Base-by-base conservation (phyloP, 345 rosid genomes). In the Bruguiera parviflora region DNA sequence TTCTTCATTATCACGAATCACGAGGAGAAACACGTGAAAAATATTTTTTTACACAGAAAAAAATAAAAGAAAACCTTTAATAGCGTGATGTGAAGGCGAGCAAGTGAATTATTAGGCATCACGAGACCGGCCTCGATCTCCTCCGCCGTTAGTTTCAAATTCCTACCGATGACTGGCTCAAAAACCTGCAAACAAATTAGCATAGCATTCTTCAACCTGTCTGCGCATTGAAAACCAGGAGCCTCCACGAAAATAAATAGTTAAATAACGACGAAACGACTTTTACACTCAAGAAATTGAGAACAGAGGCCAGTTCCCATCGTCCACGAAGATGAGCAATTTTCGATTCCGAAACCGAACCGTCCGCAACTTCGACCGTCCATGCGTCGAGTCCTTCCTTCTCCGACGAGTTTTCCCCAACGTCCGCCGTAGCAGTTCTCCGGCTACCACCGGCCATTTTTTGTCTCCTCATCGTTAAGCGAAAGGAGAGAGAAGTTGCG, bases 231-330 rank as follows among this genome's bases (percentile, higher is more conserved):
- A 5, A 29, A 53, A 25, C 70, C 46, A 39, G 15, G 15, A 11
- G 13, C 15, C 49, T 65, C 27, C 7, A 20, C 5, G 7, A 21
- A 18, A 27, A 61, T 25, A 8, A 33, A 19, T 19, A 37, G 24
- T 0, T 3, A 57, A 28, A 8, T 1, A 57, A 27, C 1, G 28
- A 51, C 15, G 8, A 6, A 56, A 28, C 32, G 32, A 32, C 53
- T 68, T 70, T 68, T 74, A 91, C 98, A 52, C 73, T 84, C 10
- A 93, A 69, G 75, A 93, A 93, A 77, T 89, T 91, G 68, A 93
- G 89, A 77, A 89, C 92, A 16, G 92, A 91, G 32, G 98, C 98
- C 31, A 93, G 90, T 72, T 93, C 97, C 98, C 98, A 93, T 56
- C 87, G 83, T 58, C 82, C 79, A 51, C 98, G 97, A 65, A 93